Base-by-base conservation (phyloP, 192 early-diverging fungal genomes). In the Coemansia sp. region DNA sequence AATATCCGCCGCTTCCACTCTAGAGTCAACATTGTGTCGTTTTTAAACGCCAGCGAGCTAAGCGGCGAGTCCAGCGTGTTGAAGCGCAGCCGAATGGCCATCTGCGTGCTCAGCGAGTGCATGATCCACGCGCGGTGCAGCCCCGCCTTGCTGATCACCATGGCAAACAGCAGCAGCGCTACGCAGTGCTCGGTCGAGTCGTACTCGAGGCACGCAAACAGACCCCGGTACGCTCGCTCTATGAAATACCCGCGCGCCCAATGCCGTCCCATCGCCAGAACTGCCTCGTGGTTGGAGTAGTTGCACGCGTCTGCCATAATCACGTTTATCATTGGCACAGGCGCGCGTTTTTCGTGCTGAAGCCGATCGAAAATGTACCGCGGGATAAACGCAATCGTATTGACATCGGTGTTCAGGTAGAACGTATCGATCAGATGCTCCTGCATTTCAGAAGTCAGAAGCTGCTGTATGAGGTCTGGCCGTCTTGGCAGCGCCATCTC, bases 1-100 rank as follows among this genome's bases (percentile, higher is more conserved):
- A 81, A 81, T 63, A 81, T 73, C 5, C 78, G 73, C 1, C 78
- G 65, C 62, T 81, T 81, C 78, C 78, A 81, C 57, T 81, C 78
- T 59, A 45, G 73, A 2, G 29, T 59, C 55, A 69, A 17, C 50
- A 57, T 56, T 14, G 65, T 47, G 63, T 81, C 73, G 50, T 55
- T 51, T 10, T 47, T 58, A 51, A 81, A 81, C 4, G 66, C 59
- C 15, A 25, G 66, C 15, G 59, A 37, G 51, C 65, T 75, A 9
- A 74, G 57, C 41, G 73, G 73, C 59, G 73, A 71, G 62, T 81
- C 78, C 54, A 81, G 41, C 6, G 78, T 69, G 64, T 72, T 72
- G 62, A 81, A 69, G 2, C 73, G 65, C 66, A 81, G 24, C 14
- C 78, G 78, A 7, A 81, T 68, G 38, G 78, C 78, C 78, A 81